Base-by-base conservation (phyloP, 2,329 filamentous ascomycete species). In the Exophiala phaeomuriformis region DNA sequence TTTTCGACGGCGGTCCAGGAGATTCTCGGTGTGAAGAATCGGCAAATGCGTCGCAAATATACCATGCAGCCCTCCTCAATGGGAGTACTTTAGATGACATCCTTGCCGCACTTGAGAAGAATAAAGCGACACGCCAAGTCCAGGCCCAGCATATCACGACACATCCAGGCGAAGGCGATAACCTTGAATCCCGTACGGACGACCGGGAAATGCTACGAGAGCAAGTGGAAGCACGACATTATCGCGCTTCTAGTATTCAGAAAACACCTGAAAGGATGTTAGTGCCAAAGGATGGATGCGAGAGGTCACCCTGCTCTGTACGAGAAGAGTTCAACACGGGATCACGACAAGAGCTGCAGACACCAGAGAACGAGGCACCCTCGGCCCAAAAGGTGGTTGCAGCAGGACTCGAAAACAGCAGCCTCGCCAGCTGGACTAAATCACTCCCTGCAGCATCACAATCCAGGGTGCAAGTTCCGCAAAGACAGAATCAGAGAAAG, bases 1-100 rank as follows among this genome's bases (percentile, higher is more conserved):
- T 31, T 35, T 33, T 9, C 27, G 6, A 30, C 28, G 36, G n/a
- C 10, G 35, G 49, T 3, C 46, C 37, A 3, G 46, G 41, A 1
- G 52, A 51, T 1, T 39, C 53, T 40, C 31, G 37, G 8, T 27
- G 40, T 2, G 47, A 55, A 9, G 42, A 28, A 10, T 41, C 52
- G 5, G 54, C 37, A 6, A 55, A 43, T 35, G 49, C 52, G 7
- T 55, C 55, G 28, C 48, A 57, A 46, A 51, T 57, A 36, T 57
- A 57, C 30, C 53, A 57, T 41, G 55, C 57, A 3, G 55, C 55
- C 7, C 39, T 57, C n/a, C 42, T 53, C 27, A 55, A 55, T 28
- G 49, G 49, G 6, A 51, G 40, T 33, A 57, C 57, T 29, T 31
- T 55, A 33, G 57, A 57, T 36, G 47, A 59, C 33, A 52, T 59